Evolutionary conservation across 495 filamentous ascomycete species (phyloP).

Genomic region (Copromyces sp.): DNA sequence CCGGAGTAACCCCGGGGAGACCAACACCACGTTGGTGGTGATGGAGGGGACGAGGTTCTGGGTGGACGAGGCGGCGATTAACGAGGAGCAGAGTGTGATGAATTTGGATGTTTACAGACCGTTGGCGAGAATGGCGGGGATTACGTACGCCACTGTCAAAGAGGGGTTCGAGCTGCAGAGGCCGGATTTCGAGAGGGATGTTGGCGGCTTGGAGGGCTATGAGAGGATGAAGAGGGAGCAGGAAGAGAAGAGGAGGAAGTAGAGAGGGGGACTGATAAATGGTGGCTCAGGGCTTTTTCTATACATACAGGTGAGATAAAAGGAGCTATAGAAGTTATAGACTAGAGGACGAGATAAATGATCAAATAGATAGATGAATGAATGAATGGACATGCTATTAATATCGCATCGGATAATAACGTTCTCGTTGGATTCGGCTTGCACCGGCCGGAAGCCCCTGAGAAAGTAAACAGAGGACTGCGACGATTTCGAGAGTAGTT

Average conservation of each 20-base stretch:
- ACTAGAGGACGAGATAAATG: too few relatives aligned
- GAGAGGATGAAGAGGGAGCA: conserved; percentile 25
- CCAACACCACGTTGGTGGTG: conserved; percentile 61
- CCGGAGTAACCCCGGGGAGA: conserved; percentile 53
- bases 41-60: conserved; percentile 84
- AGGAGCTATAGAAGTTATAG: too few relatives aligned
- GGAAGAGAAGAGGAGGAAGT: not conserved
- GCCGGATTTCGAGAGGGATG: conserved; percentile 50
- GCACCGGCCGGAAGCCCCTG: not conserved
- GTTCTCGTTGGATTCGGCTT: not conserved
- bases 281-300: too few relatives aligned
- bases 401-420: too few relatives aligned
- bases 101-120: conserved; percentile 59
- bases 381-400: too few relatives aligned
- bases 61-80: conserved; percentile 80
- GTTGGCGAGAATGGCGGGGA: conserved; percentile 71
- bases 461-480: not conserved
- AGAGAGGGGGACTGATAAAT: too few relatives aligned
- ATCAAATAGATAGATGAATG: too few relatives aligned
- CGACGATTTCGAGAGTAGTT: too few relatives aligned
- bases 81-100: conserved; percentile 61
- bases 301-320: too few relatives aligned
- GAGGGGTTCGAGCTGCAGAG: conserved; percentile 70
- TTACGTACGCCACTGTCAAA: conserved; percentile 63
- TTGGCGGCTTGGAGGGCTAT: conserved; percentile 29